Evolutionary conservation across 306 rosid genomes (phyloP), one percentile per base, ranked within the genome.

Genomic region (Cyamopsis tetragonoloba): DNA sequence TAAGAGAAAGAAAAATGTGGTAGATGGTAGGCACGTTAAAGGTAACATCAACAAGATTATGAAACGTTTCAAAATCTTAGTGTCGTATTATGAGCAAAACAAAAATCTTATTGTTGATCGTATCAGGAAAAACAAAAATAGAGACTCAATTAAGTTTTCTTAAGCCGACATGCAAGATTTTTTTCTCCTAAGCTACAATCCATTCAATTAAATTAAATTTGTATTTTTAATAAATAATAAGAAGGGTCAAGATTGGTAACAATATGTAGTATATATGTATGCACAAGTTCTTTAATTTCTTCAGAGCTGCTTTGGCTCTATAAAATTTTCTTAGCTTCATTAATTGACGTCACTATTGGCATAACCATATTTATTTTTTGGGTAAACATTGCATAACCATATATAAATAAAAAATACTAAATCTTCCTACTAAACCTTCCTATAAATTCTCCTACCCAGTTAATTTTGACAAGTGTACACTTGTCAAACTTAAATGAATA

Each of bases 131-230:
- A n/a, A n/a, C n/a, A n/a, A n/a, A n/a, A n/a, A n/a, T n/a, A n/a
- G n/a, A n/a, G 28, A 18, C 39, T 12, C 28, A 58, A 67, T 17
- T 31, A 42, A 10, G 24, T 46, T 11, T 55, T 67, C 50, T 55
- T 18, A 20, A 27, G 46, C 53, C 78, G 64, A 74, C 80, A 71
- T 24, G 31, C 12, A 22, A 47, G 48, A 70, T 68, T 10, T 39
- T 32, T 22, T 66, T 22, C 5, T 26, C 14, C 17, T 13, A n/a
- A 6, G 19, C 17, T 31, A 26, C 13, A 13, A 20, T 41, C n/a
- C n/a, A n/a, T n/a, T n/a, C n/a, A n/a, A n/a, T n/a, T n/a, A n/a
- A n/a, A n/a, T n/a, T n/a, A n/a, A n/a, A n/a, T n/a, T n/a, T n/a
- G n/a, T n/a, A n/a, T n/a, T n/a, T n/a, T n/a, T n/a, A n/a, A n/a